Conservation (phyloP, 2,329 filamentous ascomycete species). For the Emergomyces orientalis region DNA sequence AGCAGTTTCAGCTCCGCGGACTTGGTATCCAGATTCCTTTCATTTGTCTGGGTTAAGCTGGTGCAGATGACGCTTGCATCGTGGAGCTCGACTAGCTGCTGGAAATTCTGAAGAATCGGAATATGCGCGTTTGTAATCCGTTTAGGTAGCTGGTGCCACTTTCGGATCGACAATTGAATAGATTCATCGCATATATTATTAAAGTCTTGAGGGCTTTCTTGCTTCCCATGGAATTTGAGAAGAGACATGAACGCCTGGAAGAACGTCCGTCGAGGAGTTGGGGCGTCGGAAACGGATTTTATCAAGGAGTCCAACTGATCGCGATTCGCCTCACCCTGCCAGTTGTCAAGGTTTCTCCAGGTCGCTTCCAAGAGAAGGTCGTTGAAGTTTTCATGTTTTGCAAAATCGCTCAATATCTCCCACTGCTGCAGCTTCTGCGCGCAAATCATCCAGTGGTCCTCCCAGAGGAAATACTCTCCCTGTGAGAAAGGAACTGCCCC, state of each 20-base stretch:
- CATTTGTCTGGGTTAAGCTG: slow-evolving; percentile 76
- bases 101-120: slow-evolving; percentile 91
- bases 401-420: slow-evolving; percentile 95
- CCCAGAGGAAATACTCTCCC: slow-evolving; percentile 97
- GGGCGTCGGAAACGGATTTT: slow-evolving; percentile 95
- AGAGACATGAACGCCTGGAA: slow-evolving; percentile 98
- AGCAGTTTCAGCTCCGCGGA: slow-evolving; percentile 92
- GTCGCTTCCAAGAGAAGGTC: slow-evolving; percentile 90
- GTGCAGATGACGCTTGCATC: slow-evolving; percentile 95
- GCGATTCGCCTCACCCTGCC: slow-evolving; percentile 75
- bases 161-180: slow-evolving; percentile 91
- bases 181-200: slow-evolving; percentile 88
- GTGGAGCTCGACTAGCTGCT: slow-evolving; percentile 92
- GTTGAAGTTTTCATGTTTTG: slow-evolving; percentile 97
- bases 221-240: slow-evolving; percentile 85
- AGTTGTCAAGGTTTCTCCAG: slow-evolving; percentile 92
- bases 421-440: slow-evolving; percentile 98
- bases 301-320: slow-evolving; percentile 88
- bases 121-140: slow-evolving; percentile 92
- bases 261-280: slow-evolving; percentile 85
- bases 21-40: slow-evolving; percentile 80
- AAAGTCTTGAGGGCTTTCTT: slow-evolving; percentile 72
- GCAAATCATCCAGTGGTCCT: slow-evolving; percentile 97
- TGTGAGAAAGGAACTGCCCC: slow-evolving; percentile 94
- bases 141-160: slow-evolving; percentile 97